Conservation (phyloP, 371 early-diverging fungal species). For the Mortierella sp. region DNA sequence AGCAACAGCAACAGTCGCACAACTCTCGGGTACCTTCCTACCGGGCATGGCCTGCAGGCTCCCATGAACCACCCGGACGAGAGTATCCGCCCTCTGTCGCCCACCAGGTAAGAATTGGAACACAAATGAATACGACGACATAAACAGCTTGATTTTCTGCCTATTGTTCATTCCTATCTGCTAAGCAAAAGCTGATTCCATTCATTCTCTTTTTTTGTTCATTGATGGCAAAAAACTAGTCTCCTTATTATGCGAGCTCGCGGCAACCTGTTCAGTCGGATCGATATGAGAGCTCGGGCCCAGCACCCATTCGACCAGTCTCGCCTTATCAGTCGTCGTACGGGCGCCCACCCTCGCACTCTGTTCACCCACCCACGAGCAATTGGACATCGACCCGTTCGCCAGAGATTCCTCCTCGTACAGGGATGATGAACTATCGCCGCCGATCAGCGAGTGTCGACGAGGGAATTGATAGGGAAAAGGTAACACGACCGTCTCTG, state of each 20-base stretch:
- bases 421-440: constrained; percentile 25
- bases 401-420: constrained; percentile 28
- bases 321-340: constrained; percentile 38
- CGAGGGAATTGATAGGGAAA: constrained; percentile 42
- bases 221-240: constrained; percentile 8
- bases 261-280: constrained; percentile 27
- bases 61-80: constrained; percentile 23
- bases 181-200: neutral
- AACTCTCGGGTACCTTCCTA: constrained; percentile 19
- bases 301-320: constrained; percentile 19
- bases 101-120: constrained; percentile 20
- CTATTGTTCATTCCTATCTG: neutral
- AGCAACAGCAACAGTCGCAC: constrained; percentile 11
- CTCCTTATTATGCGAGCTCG: constrained; percentile 22
- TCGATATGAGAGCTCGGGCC: constrained; percentile 26
- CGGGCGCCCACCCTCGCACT: constrained; percentile 15
- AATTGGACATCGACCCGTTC: constrained; percentile 34
- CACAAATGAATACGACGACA: too few species aligned
- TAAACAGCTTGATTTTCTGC: neutral
- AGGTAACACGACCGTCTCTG: constrained; percentile 18
- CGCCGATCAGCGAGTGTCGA: constrained; percentile 43
- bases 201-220: neutral
- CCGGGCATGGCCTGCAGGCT: constrained; percentile 30
- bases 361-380: constrained; percentile 15
- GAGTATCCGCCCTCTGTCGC: constrained; percentile 28